phyloP scores from a whole-genome alignment of 2,329 filamentous ascomycete genomes.

The Pestalotiopsis sp. region DNA sequence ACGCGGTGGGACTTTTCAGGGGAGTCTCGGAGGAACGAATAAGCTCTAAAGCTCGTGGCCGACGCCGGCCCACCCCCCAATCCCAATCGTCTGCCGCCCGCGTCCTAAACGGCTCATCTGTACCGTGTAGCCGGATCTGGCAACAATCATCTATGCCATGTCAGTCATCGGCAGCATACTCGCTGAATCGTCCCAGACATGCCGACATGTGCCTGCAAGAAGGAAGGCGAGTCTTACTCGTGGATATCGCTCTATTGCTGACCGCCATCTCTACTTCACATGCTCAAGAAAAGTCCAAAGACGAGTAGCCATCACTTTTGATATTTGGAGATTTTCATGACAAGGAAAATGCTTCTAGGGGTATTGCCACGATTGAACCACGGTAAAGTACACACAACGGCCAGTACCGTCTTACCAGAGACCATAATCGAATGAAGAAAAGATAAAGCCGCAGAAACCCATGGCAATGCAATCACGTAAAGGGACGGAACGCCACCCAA shows the following conservation, averaged over 20 bases:
- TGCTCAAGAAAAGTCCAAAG: background rate
- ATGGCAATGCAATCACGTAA: background rate
- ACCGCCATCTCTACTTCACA: background rate
- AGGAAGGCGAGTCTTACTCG: no score
- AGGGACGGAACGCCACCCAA: slow-evolving; percentile 7
- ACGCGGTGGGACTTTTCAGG: background rate
- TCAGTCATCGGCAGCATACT: background rate
- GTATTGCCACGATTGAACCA: slow-evolving; percentile 3
- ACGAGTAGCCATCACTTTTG: background rate
- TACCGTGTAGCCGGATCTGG: background rate
- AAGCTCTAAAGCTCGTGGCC: slow-evolving; percentile 1
- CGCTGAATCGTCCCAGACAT: slow-evolving; percentile 1
- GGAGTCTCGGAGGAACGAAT: background rate
- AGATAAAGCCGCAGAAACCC: background rate
- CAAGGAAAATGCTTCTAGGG: background rate
- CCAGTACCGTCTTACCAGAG: background rate
- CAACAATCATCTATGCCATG: background rate
- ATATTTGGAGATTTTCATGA: background rate
- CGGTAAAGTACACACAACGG: background rate
- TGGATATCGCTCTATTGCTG: background rate
- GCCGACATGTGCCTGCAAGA: no score
- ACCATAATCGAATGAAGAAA: background rate
- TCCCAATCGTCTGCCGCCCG: background rate
- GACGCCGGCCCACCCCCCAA: background rate
- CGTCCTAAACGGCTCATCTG: background rate